These are phyloP conservation scores for Solanum chilense DNA, from an alignment of 257 asterid genomes.

Conservation along the genomic window DNA sequence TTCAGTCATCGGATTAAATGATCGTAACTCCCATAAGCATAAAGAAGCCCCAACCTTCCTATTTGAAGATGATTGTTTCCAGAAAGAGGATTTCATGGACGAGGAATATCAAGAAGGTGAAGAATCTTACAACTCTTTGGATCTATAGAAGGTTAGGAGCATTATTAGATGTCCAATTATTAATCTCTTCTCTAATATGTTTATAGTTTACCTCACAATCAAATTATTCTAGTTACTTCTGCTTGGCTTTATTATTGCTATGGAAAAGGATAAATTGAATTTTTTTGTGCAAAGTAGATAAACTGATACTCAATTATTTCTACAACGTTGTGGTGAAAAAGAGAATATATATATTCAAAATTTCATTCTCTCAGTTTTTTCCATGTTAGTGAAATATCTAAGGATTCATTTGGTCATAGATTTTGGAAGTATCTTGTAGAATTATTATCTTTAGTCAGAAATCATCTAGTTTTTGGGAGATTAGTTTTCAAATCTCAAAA, in stretches of 20 bases:
- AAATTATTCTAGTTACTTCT: neutral
- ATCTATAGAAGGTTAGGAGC: slow-evolving; percentile 3
- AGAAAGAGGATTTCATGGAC: slow-evolving; percentile 13
- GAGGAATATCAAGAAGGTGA: slow-evolving; percentile 41
- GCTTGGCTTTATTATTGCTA: neutral
- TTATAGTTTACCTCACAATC: neutral
- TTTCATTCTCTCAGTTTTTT: neutral
- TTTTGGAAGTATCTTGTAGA: neutral
- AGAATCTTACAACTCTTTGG: slow-evolving; percentile 18
- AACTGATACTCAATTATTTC: neutral
- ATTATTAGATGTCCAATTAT: neutral
- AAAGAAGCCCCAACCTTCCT: slow-evolving; percentile 47
- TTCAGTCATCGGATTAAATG: slow-evolving; percentile 40
- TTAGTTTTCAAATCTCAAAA: neutral
- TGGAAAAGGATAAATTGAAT: neutral
- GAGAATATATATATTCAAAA: neutral
- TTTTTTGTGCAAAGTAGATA: neutral
- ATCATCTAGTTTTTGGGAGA: neutral
- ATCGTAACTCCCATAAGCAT: slow-evolving; percentile 24
- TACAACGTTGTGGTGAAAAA: neutral
- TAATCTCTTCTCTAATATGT: neutral
- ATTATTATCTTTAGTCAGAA: no score
- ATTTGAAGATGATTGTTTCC: slow-evolving; percentile 20
- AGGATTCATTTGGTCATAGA: neutral
- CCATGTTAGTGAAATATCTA: neutral